These are phyloP conservation scores for Fusarium coicis DNA, from an alignment of 2,329 filamentous ascomycete species.

Conservation along the genomic window DNA sequence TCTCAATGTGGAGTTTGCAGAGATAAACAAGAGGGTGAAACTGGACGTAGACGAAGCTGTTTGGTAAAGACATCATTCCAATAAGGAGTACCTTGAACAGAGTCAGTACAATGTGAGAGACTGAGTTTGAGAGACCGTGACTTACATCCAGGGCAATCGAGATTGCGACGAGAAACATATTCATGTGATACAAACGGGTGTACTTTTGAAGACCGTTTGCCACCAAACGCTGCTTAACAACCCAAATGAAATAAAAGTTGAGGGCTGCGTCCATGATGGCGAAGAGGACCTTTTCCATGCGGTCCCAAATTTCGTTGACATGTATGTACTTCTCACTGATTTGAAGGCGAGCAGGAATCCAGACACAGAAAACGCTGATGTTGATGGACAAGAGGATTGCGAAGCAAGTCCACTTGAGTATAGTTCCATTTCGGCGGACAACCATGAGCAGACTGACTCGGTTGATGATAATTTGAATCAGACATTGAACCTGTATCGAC, in stretches of 20 bases:
- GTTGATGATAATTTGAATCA: conserved; percentile 64
- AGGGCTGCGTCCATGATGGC: conserved; percentile 57
- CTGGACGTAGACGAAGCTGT: conserved; percentile 39
- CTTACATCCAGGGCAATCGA: conserved; percentile 44
- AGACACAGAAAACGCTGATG: conserved; percentile 60
- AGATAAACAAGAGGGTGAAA: conserved; percentile 40
- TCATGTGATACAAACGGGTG: conserved; percentile 54
- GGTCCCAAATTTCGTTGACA: conserved; percentile 61
- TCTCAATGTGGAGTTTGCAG: conserved; percentile 39
- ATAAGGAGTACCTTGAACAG: conserved; percentile 30
- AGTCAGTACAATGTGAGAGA: background rate
- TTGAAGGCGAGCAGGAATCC: conserved; percentile 60
- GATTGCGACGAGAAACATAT: conserved; percentile 41
- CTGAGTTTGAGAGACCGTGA: background rate
- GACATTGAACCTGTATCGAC: conserved; percentile 53
- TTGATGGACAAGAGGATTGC: conserved; percentile 57
- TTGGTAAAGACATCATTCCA: conserved; percentile 39
- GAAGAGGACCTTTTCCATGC: conserved; percentile 60
- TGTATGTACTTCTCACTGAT: conserved; percentile 51
- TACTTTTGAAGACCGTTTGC: conserved; percentile 61
- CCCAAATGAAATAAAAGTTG: conserved; percentile 58
- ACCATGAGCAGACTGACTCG: conserved; percentile 58
- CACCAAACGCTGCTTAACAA: conserved; percentile 57
- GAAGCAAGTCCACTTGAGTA: conserved; percentile 57
- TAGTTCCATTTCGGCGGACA: conserved; percentile 44